Conservation (phyloP, 179 eudicot species). For the Silene coronaria region DNA sequence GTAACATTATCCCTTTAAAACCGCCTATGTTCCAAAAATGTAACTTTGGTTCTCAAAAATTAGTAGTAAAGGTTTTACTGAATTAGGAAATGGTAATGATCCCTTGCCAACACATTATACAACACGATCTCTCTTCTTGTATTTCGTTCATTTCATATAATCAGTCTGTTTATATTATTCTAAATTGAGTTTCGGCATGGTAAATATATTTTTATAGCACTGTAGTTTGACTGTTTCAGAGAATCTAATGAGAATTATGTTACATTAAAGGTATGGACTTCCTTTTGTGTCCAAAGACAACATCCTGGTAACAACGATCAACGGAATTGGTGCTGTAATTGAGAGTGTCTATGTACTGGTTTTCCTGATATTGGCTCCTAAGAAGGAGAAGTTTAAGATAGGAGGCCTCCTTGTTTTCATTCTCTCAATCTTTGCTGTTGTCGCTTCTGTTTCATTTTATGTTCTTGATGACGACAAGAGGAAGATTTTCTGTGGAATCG, state of each 20-base stretch:
- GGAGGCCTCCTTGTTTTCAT: slow-evolving; percentile 44
- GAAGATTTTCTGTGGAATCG: slow-evolving; percentile 69
- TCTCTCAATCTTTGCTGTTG: slow-evolving; percentile 39
- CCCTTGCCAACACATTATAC: neutral
- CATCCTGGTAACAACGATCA: slow-evolving; percentile 63
- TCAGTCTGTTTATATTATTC: too few species aligned
- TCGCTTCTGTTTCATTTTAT: slow-evolving; percentile 60
- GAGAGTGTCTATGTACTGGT: slow-evolving; percentile 60
- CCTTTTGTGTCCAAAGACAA: slow-evolving; percentile 87
- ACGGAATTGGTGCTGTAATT: slow-evolving; percentile 74
- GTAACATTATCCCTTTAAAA: neutral
- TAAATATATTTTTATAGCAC: neutral
- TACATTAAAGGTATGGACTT: slow-evolving; percentile 60
- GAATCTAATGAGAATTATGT: too few species aligned
- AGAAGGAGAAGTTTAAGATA: slow-evolving; percentile 66
- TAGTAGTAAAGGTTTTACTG: neutral
- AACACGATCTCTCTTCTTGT: neutral
- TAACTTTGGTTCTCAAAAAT: neutral
- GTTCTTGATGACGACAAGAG: slow-evolving; percentile 63
- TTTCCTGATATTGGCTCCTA: slow-evolving; percentile 63
- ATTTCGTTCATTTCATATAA: neutral
- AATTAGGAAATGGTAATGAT: neutral
- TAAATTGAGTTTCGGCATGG: neutral
- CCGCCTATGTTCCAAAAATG: neutral
- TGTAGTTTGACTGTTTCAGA: too few species aligned